These are phyloP conservation scores for Lactarius hengduanensis DNA, from an alignment of 768 basidiomycete species.

Conservation along the genomic window DNA sequence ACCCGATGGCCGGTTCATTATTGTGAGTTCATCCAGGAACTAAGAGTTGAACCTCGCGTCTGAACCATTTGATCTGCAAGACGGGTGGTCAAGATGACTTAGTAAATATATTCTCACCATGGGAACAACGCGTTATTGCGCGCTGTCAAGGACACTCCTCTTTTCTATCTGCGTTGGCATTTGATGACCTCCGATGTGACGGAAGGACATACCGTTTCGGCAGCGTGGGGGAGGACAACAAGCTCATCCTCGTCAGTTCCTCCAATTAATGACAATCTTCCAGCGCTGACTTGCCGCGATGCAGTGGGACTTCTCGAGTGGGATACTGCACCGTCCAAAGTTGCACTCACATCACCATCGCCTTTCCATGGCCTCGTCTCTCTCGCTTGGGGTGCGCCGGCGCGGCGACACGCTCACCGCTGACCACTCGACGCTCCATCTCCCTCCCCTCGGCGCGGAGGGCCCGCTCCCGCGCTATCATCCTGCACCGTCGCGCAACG, in stretches of 20 bases:
- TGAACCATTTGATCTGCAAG: slow-evolving; percentile 39
- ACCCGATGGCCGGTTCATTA: slow-evolving; percentile 89
- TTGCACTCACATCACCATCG: slow-evolving; percentile 67
- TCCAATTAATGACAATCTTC: neutral
- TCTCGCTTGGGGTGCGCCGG: slow-evolving; percentile 71
- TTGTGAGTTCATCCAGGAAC: slow-evolving; percentile 46
- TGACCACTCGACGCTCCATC: slow-evolving; percentile 57
- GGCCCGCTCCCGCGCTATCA: slow-evolving; percentile 62
- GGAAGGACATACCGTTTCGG: slow-evolving; percentile 92
- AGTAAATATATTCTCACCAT: slow-evolving; percentile 90
- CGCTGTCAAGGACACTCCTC: slow-evolving; percentile 97
- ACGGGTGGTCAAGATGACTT: slow-evolving; percentile 98
- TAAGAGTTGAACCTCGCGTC: neutral
- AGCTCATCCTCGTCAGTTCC: slow-evolving; percentile 73
- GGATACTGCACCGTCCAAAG: slow-evolving; percentile 87
- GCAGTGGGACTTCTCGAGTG: slow-evolving; percentile 94
- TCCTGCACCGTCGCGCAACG: slow-evolving; percentile 85
- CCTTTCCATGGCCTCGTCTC: slow-evolving; percentile 72
- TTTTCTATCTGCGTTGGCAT: slow-evolving; percentile 86
- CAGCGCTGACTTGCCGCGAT: slow-evolving; percentile 1
- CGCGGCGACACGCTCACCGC: slow-evolving; percentile 32
- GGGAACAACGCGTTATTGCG: slow-evolving; percentile 92
- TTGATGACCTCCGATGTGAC: slow-evolving; percentile 87
- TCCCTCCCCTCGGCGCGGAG: slow-evolving; percentile 47
- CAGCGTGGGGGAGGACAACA: slow-evolving; percentile 96